Percentiles rank a stretch among this genome's conserved stretches.
Evolutionary conservation across 805 yeast species (phyloP).

Genomic region (Metschnikowia similis): DNA sequence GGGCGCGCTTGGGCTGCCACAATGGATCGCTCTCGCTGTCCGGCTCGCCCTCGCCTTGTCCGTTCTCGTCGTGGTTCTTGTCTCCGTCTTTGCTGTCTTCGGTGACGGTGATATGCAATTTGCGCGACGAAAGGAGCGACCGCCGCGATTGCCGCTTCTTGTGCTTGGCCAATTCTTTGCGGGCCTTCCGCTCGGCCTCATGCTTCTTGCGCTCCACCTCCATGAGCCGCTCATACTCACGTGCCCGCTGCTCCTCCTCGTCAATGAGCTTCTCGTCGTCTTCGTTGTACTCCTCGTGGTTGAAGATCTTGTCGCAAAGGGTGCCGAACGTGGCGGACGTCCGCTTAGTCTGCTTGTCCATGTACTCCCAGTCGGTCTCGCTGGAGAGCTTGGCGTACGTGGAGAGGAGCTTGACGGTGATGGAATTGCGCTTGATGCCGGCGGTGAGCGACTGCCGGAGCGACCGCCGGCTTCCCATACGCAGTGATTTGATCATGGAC

Average conservation of each 20-base stretch:
- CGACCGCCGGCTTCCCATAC: slow-evolving; percentile 33
- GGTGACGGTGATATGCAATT: slow-evolving; percentile 33
- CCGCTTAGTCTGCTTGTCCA: slow-evolving; percentile 69
- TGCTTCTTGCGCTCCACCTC: slow-evolving; percentile 44
- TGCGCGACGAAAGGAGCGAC: slow-evolving; percentile 35
- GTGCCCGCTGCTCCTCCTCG: slow-evolving; percentile 40
- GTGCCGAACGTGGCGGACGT: slow-evolving; percentile 77
- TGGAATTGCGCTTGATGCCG: slow-evolving; percentile 61
- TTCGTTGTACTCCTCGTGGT: slow-evolving; percentile 52
- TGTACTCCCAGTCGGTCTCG: slow-evolving; percentile 62
- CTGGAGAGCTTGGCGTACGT: slow-evolving; percentile 68
- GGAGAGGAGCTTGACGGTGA: slow-evolving; percentile 64
- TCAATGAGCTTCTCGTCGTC: slow-evolving; percentile 46
- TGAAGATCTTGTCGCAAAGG: slow-evolving; percentile 71
- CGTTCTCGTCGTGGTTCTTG: slow-evolving; percentile 3
- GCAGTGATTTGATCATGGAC: slow-evolving; percentile 20
- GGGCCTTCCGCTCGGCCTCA: slow-evolving; percentile 49
- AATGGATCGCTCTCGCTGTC: slow-evolving; percentile 27
- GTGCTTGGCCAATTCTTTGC: slow-evolving; percentile 44
- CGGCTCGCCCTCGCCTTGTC: neutral
- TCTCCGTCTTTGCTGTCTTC: slow-evolving; percentile 22
- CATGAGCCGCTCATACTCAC: slow-evolving; percentile 45
- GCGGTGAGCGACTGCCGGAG: slow-evolving; percentile 37
- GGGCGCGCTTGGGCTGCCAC: slow-evolving; percentile 37
- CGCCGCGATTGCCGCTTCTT: slow-evolving; percentile 39